Evolutionary conservation across 179 eudicot genomes (phyloP).

Genomic region (Spinacia oleracea): DNA sequence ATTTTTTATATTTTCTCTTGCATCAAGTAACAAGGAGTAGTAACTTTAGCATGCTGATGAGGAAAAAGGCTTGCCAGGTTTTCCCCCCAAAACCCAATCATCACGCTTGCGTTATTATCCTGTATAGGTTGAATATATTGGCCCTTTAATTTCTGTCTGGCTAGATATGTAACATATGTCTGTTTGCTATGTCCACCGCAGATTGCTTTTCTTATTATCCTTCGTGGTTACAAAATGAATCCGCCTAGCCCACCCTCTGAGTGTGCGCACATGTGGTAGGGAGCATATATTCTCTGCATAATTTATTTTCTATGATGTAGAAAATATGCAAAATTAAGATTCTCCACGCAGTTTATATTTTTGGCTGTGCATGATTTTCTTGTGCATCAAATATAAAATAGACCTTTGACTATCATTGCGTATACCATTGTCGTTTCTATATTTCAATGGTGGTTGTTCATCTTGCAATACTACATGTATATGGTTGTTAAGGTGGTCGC

Average conservation of each 20-base stretch:
- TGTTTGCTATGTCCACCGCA: constrained; percentile 36
- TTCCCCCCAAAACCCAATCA: not conserved
- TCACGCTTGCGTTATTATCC: not conserved
- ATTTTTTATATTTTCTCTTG: constrained; percentile 80
- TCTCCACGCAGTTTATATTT: constrained; percentile 8
- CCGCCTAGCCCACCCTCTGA: constrained; percentile 98
- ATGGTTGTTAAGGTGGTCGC: not conserved
- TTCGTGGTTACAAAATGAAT: constrained; percentile 90
- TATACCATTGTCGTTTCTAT: not conserved
- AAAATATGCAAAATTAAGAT: constrained; percentile 2
- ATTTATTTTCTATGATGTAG: constrained; percentile 12
- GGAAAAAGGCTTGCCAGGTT: constrained; percentile 98
- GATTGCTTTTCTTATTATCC: constrained; percentile 89
- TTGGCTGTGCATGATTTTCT: constrained; percentile 3
- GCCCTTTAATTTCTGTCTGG: constrained; percentile 1
- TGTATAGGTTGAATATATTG: constrained; percentile 6
- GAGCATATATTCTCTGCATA: constrained; percentile 12
- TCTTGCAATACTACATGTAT: constrained; percentile 1
- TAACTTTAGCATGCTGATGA: constrained; percentile 90
- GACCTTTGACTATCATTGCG: constrained; percentile 6
- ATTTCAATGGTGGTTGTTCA: constrained; percentile 5
- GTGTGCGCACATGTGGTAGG: constrained; percentile 98
- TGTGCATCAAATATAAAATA: not conserved
- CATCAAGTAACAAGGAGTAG: constrained; percentile 98
- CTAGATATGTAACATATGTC: constrained; percentile 14